These are phyloP conservation scores for Adiantum capillusveneris DNA, from an alignment of 75 land plant genomes.

Conservation along the genomic window DNA sequence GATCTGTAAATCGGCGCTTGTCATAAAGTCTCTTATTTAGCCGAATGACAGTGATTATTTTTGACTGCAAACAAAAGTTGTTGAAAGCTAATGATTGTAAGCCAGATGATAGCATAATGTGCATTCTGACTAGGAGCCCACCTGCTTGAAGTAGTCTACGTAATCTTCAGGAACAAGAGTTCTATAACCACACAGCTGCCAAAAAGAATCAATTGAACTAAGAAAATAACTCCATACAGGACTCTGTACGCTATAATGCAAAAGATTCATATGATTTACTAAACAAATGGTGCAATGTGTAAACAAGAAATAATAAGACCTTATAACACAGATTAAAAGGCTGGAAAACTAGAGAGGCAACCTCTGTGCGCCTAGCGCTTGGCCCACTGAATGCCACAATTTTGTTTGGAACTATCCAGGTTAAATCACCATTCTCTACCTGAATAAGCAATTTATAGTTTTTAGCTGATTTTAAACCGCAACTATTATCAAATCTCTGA, in stretches of 20 bases:
- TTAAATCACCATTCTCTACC: conserved; percentile 48
- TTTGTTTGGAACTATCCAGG: conserved; percentile 47
- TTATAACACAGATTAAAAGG: neutral
- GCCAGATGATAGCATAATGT: too few relatives aligned
- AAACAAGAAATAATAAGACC: neutral
- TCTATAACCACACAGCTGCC: conserved; percentile 37
- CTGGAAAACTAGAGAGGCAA: neutral
- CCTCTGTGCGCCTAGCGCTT: conserved; percentile 34
- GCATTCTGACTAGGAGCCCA: too few relatives aligned
- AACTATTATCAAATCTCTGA: too few relatives aligned
- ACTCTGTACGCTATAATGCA: too few relatives aligned
- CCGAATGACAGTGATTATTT: conserved; percentile 29
- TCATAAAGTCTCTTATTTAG: conserved; percentile 39
- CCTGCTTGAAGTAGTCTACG: conserved; percentile 43
- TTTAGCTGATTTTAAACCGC: too few relatives aligned
- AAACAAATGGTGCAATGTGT: too few relatives aligned
- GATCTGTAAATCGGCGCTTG: conserved; percentile 33
- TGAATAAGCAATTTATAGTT: conserved; percentile 7
- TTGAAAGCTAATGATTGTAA: too few relatives aligned
- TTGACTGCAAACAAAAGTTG: conserved; percentile 18
- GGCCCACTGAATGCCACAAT: conserved; percentile 49
- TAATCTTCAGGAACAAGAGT: conserved; percentile 44
- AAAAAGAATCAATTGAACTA: neutral
- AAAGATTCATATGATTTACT: neutral
- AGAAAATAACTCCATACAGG: neutral